Conservation (phyloP, 163 green algal species). For the Scenedesmus sp. region DNA sequence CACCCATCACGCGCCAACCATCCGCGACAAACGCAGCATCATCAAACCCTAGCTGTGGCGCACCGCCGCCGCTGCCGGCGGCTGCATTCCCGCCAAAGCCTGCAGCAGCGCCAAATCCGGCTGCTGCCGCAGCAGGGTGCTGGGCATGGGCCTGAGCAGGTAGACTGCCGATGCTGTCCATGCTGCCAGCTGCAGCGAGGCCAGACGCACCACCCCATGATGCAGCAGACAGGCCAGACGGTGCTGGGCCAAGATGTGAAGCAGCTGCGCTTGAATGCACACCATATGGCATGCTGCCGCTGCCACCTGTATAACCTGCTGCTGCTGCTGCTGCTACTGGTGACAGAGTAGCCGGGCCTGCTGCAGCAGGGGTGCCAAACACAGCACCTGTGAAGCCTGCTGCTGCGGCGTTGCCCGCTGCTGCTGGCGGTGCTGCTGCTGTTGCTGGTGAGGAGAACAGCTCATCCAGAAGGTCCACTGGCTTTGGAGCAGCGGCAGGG, state of each 20-base stretch:
- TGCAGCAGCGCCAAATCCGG: slow-evolving; percentile 37
- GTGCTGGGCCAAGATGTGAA: background rate
- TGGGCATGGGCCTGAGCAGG: background rate
- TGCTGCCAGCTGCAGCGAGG: slow-evolving; percentile 32
- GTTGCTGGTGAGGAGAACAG: slow-evolving; percentile 18
- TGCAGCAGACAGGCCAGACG: background rate
- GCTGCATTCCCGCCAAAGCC: slow-evolving; percentile 9
- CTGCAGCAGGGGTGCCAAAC: slow-evolving; percentile 10
- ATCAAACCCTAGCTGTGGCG: slow-evolving; percentile 38
- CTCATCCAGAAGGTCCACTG: slow-evolving; percentile 45
- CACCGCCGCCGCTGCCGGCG: slow-evolving; percentile 40
- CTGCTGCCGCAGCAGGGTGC: slow-evolving; percentile 8
- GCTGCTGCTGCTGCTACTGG: slow-evolving; percentile 14
- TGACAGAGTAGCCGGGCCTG: background rate
- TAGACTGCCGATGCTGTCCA: slow-evolving; percentile 7
- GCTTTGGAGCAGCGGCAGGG: slow-evolving; percentile 53
- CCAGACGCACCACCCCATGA: slow-evolving; percentile 6
- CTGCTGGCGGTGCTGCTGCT: slow-evolving; percentile 17
- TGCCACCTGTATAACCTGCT: slow-evolving; percentile 10
- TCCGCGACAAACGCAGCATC: slow-evolving; percentile 44
- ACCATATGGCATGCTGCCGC: background rate
- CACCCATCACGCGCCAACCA: slow-evolving; percentile 65
- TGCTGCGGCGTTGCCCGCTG: slow-evolving; percentile 25
- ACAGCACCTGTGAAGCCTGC: background rate
- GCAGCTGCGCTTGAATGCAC: background rate